Percentiles rank a stretch among this genome's conserved stretches.
These are phyloP conservation scores for Hemisphaericaspora xylanilytica DNA, from an alignment of 1,139 yeast species.

Conservation along the genomic window DNA sequence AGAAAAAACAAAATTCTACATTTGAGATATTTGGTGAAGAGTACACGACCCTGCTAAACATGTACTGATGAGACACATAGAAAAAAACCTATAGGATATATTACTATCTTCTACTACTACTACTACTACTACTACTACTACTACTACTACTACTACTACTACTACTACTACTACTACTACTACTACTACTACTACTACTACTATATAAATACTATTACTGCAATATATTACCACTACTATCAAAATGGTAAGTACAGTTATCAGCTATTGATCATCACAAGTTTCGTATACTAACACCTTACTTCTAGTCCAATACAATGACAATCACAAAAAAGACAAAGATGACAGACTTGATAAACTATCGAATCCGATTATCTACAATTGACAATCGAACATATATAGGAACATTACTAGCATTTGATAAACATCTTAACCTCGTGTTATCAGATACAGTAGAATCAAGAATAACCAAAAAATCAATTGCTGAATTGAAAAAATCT, in stretches of 20 bases:
- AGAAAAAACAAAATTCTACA: too few species aligned
- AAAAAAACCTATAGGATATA: too few species aligned
- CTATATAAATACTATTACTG: too few species aligned
- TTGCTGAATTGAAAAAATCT: constrained; percentile 33
- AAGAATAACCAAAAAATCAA: constrained; percentile 65
- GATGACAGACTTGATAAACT: constrained; percentile 70
- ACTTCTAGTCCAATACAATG: constrained; percentile 8
- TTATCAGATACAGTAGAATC: constrained; percentile 83
- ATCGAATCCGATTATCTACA: constrained; percentile 69
- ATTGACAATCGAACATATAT: constrained; percentile 72
- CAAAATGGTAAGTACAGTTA: background rate
- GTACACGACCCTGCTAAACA: too few species aligned
- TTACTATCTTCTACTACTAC: too few species aligned
- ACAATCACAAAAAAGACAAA: constrained; percentile 45
- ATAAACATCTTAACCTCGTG: constrained; percentile 84
- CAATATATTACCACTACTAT: too few species aligned
- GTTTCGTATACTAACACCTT: background rate
- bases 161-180: too few species aligned
- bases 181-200: too few species aligned
- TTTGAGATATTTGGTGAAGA: too few species aligned
- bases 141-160: too few species aligned
- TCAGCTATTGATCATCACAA: background rate
- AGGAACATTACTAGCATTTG: constrained; percentile 86
- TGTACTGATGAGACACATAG: too few species aligned
- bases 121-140: too few species aligned